Percentiles rank a stretch among this genome's conserved stretches.
These are phyloP conservation scores for Serendipita vermifera DNA, from an alignment of 768 basidiomycete genomes.

Conservation along the genomic window DNA sequence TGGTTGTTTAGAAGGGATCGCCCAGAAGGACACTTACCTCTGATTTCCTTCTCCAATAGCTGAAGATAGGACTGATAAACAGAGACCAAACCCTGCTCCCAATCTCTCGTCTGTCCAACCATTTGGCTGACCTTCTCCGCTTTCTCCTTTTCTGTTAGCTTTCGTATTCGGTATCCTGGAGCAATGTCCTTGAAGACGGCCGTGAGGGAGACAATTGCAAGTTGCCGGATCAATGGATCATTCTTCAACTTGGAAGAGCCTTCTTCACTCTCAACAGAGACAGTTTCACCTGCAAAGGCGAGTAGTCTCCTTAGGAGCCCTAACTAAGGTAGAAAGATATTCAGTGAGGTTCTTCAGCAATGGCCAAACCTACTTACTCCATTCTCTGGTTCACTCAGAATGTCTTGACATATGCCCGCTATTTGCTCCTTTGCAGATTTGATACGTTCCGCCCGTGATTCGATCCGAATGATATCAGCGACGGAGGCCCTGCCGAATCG, in stretches of 20 bases:
- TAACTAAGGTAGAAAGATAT: constrained; percentile 37
- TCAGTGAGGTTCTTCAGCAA: not conserved
- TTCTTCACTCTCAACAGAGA: not conserved
- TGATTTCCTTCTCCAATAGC: constrained; percentile 72
- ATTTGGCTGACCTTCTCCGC: constrained; percentile 89
- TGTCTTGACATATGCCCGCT: constrained; percentile 84
- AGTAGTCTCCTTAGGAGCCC: constrained; percentile 80
- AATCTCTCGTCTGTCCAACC: constrained; percentile 80
- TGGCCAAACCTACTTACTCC: too few species aligned
- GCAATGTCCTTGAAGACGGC: constrained; percentile 94
- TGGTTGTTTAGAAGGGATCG: constrained; percentile 17
- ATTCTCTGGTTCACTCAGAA: constrained; percentile 88
- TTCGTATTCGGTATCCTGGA: constrained; percentile 89
- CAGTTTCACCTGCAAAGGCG: not conserved
- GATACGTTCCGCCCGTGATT: constrained; percentile 52
- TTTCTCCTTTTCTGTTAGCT: constrained; percentile 81
- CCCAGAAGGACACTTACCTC: constrained; percentile 38
- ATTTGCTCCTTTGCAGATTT: constrained; percentile 87
- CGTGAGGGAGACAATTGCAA: constrained; percentile 80
- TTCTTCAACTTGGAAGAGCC: constrained; percentile 36
- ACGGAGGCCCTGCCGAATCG: constrained; percentile 80
- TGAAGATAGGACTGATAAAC: constrained; percentile 85
- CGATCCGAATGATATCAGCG: constrained; percentile 51
- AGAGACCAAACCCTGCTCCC: constrained; percentile 83
- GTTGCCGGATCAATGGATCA: constrained; percentile 69